phyloP scores from a whole-genome alignment of 2,329 filamentous ascomycete species.

The Exophiala alcalophila region DNA sequence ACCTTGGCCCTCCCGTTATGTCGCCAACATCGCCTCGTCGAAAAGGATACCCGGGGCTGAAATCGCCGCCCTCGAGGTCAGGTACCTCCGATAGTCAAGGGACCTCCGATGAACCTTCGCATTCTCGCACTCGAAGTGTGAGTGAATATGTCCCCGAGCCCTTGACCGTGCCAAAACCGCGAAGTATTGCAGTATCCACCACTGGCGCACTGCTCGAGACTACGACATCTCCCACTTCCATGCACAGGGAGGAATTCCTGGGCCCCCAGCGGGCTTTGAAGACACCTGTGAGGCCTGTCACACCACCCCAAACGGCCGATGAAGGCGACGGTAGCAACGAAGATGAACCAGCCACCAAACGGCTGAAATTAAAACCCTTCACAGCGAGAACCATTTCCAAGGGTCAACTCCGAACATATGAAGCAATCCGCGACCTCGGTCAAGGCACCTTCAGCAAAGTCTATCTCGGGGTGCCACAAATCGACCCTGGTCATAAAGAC shows the following conservation, averaged over 20 bases:
- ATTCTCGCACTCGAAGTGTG: slow-evolving; percentile 70
- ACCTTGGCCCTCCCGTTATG: slow-evolving; percentile 13
- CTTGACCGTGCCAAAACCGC: slow-evolving; percentile 61
- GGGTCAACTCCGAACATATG: slow-evolving; percentile 71
- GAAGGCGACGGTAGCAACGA: slow-evolving; percentile 50
- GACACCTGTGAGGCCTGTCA: slow-evolving; percentile 63
- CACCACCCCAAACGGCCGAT: slow-evolving; percentile 63
- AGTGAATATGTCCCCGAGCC: slow-evolving; percentile 83
- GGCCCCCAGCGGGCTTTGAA: slow-evolving; percentile 72
- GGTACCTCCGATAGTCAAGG: slow-evolving; percentile 24
- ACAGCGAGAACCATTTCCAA: slow-evolving; percentile 65
- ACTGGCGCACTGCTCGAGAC: slow-evolving; percentile 47
- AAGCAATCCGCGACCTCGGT: slow-evolving; percentile 74
- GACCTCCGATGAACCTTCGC: slow-evolving; percentile 23
- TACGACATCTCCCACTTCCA: slow-evolving; percentile 50
- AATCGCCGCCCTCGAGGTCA: slow-evolving; percentile 29
- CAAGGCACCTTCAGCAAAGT: slow-evolving; percentile 96
- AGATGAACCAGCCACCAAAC: slow-evolving; percentile 31
- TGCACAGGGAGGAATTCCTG: slow-evolving; percentile 77
- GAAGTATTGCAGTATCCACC: slow-evolving; percentile 71
- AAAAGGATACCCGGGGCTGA: slow-evolving; percentile 42
- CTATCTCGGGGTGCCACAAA: slow-evolving; percentile 80
- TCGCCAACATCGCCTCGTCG: slow-evolving; percentile 33
- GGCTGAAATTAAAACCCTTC: slow-evolving; percentile 57
- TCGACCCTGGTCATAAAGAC: slow-evolving; percentile 48